phyloP scores from a whole-genome alignment of 345 rosid species.

The Eucalyptus erythrocorys region DNA sequence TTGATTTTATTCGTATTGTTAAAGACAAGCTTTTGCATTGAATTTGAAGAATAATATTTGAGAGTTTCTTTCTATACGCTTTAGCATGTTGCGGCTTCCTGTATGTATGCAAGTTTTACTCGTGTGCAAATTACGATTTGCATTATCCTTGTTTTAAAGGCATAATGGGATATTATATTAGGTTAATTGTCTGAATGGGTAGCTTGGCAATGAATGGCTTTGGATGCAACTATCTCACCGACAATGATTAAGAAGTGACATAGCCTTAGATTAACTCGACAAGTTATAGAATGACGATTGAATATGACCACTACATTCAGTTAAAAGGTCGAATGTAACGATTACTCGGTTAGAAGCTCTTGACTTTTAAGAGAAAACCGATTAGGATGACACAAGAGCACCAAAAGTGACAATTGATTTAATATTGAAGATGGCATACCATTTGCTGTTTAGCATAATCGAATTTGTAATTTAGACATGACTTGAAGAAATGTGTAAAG shows the following conservation, averaged over 20 bases:
- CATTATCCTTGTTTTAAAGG: not conserved
- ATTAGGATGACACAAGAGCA: fast-evolving
- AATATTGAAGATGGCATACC: not conserved
- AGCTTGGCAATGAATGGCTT: not conserved
- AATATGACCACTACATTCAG: not conserved
- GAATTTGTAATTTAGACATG: not conserved
- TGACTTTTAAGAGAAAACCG: not conserved
- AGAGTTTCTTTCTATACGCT: not conserved
- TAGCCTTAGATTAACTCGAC: not conserved
- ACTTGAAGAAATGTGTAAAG: not conserved
- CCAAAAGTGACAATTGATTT: not conserved
- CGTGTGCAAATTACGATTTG: fast-evolving
- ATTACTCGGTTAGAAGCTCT: fast-evolving
- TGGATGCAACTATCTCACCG: not conserved
- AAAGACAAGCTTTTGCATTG: not conserved
- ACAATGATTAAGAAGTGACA: fast-evolving
- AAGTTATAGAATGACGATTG: fast-evolving
- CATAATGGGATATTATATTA: fast-evolving
- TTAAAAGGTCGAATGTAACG: not conserved
- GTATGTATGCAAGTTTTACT: not conserved
- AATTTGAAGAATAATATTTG: not conserved
- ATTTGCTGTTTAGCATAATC: not conserved
- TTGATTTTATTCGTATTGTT: not conserved
- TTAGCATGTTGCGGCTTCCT: not conserved
- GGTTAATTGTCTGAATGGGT: fast-evolving